Percentiles rank a stretch among this genome's conserved stretches.
Conservation (phyloP, 2,329 filamentous ascomycete genomes). For the Gaeumannomyces tritici region DNA sequence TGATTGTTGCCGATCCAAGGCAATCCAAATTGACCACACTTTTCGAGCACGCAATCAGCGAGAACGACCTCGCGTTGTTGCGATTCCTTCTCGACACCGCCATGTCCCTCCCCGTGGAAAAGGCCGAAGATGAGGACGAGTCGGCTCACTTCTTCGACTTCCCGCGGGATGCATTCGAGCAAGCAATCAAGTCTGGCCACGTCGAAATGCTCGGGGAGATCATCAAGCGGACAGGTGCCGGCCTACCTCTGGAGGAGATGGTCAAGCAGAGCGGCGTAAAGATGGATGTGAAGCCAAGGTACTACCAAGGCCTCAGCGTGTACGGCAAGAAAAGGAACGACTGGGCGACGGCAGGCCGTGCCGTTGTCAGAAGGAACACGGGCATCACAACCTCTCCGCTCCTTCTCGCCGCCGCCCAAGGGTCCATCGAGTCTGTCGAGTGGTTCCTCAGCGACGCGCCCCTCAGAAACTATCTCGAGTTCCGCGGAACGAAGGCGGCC, state of each 20-base stretch:
- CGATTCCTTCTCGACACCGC: conserved; percentile 47
- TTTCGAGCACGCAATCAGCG: conserved; percentile 35
- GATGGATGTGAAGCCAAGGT: conserved; percentile 53
- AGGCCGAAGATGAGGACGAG: conserved; percentile 23
- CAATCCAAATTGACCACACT: conserved; percentile 15
- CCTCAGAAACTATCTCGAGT: conserved; percentile 57
- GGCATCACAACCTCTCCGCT: conserved; percentile 44
- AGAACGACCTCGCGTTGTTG: conserved; percentile 44
- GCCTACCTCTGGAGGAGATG: conserved; percentile 58
- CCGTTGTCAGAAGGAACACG: conserved; percentile 25
- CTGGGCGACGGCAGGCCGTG: conserved; percentile 59
- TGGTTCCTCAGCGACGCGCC: conserved; percentile 71
- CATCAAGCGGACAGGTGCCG: conserved; percentile 57
- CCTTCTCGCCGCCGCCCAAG: conserved; percentile 44
- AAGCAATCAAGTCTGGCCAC: conserved; percentile 36
- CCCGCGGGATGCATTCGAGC: conserved; percentile 27
- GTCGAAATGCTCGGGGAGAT: conserved; percentile 51
- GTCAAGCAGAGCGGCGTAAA: conserved; percentile 57
- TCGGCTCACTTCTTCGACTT: conserved; percentile 25
- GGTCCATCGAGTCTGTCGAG: conserved; percentile 59
- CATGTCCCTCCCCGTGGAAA: conserved; percentile 30
- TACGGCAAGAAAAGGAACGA: conserved; percentile 64
- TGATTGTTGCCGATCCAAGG: conserved; percentile 18
- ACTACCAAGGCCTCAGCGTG: conserved; percentile 69
- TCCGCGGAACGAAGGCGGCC: conserved; percentile 48